These are phyloP conservation scores for Caryopteris hybrid DNA, from an alignment of 305 asterid species.

Conservation along the genomic window DNA sequence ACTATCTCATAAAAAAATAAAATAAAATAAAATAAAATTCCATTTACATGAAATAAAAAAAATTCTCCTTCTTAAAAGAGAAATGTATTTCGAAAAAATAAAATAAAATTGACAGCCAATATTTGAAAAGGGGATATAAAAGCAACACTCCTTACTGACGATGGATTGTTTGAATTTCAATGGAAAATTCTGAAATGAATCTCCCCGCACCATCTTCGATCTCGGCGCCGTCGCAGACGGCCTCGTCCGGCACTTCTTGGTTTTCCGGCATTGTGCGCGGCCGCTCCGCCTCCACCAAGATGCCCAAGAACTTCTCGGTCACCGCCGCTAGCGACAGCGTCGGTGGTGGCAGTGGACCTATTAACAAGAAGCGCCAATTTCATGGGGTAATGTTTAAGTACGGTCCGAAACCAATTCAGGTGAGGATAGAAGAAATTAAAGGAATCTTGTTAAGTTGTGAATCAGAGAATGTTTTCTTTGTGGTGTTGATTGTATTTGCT, in stretches of 20 bases:
- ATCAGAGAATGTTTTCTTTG: background rate
- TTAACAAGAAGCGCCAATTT: constrained; percentile 72
- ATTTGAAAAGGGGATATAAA: constrained; percentile 10
- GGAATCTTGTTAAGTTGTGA: background rate
- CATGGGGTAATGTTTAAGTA: constrained; percentile 90
- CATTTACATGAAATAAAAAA: no score
- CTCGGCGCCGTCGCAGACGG: constrained; percentile 26
- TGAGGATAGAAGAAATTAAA: constrained; percentile 2
- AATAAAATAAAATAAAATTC: no score
- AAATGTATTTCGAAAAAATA: background rate
- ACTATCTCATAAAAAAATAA: no score
- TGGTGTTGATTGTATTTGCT: background rate
- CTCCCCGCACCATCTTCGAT: constrained; percentile 31
- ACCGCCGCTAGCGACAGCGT: constrained; percentile 23
- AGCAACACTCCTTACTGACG: constrained; percentile 3
- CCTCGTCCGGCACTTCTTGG: constrained; percentile 53
- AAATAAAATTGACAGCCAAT: background rate
- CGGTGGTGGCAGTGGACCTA: constrained; percentile 48
- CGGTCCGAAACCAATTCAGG: constrained; percentile 84
- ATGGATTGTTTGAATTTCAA: constrained; percentile 20
- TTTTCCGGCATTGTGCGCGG: constrained; percentile 87
- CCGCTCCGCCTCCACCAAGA: constrained; percentile 52
- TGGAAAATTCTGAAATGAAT: constrained; percentile 39
- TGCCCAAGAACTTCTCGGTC: constrained; percentile 26
- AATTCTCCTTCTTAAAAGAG: background rate